Evolutionary conservation across 192 early-diverging fungal species (phyloP), one percentile per base, ranked within the genome.

Genomic region (Nowakowskiella sp.): DNA sequence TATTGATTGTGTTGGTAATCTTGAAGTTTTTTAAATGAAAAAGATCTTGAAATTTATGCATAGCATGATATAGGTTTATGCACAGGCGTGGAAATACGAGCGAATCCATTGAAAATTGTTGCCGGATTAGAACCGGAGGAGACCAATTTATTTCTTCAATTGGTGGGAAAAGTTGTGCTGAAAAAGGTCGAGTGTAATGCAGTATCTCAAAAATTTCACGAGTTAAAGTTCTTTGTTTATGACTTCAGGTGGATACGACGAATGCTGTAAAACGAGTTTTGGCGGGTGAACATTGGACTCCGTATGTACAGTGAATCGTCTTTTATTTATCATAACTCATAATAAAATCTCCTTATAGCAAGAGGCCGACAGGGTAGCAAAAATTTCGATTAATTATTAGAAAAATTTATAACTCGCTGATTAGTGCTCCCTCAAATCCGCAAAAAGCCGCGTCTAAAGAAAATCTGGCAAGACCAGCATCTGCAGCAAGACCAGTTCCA

Each of bases 61-160:
- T 30, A 58, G 55, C 27, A 58, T 4, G 51, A 47, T 53, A 22
- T 62, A n/a, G 33, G 24, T 6, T 6, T 24, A 61, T 45, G 61
- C 16, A 67, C 67, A 19, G 71, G 69, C 23, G 65, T 61, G 19
- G 59, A 67, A 16, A 53, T 74, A 19, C 57, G 57, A n/a, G 61
- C 64, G 9, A 75, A 78, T 45, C 78, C 78, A 0, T 47, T 72
- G 25, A 80, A 80, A 59, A 69, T 80, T 26, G 72, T 80, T 5
- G 78, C 78, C 30, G 78, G 78, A 45, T 33, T 76, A 62, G 78
- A 80, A 30, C 67, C 72, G 8, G 75, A 75, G 31, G 72, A 78
- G 29, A 80, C 78, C 1, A 80, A 80, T 57, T 46, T 54, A 16
- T 65, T 79, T 23, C 47, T 80, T 36, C 78, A 78, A 51, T 45